A percentile compares a stretch with the other conserved stretches of the same genome.
phyloP scores from a whole-genome alignment of 768 basidiomycete species.

The Tylopilus subfusipes region DNA sequence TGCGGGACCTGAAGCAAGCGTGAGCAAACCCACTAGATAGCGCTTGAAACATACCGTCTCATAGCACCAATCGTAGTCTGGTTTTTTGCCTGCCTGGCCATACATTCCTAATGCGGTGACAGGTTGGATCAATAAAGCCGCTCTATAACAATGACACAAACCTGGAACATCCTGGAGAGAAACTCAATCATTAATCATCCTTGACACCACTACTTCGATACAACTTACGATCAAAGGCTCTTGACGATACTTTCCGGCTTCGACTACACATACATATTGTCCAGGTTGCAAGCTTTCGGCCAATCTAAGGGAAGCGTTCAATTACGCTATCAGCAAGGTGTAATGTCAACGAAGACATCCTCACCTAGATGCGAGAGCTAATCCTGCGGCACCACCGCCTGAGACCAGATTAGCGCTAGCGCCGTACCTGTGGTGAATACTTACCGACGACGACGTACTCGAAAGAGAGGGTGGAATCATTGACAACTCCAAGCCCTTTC shows the following conservation, averaged over 20 bases:
- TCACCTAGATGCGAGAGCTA: slow-evolving; percentile 16
- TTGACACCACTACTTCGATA: neutral
- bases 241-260: slow-evolving; percentile 12
- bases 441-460: slow-evolving; percentile 15
- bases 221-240: slow-evolving; percentile 12
- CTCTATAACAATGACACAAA: neutral
- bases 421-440: neutral
- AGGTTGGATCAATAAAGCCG: neutral
- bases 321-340: neutral
- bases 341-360: neutral
- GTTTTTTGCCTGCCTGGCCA: neutral
- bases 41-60: slow-evolving; percentile 6
- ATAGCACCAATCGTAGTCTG: slow-evolving; percentile 19
- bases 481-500: neutral
- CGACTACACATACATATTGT: slow-evolving; percentile 19
- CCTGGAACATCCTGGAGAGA: slow-evolving; percentile 16
- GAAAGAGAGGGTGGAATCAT: neutral
- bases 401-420: neutral
- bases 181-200: neutral
- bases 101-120: neutral
- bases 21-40: neutral
- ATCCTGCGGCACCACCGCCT: slow-evolving; percentile 19
- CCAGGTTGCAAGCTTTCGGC: slow-evolving; percentile 10
- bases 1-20: slow-evolving; percentile 11
- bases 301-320: slow-evolving; percentile 2